A percentile compares a stretch with the other conserved stretches of the same genome.
phyloP scores from a whole-genome alignment of 106 monocot genomes.

The Apostasia shenzhenica region DNA sequence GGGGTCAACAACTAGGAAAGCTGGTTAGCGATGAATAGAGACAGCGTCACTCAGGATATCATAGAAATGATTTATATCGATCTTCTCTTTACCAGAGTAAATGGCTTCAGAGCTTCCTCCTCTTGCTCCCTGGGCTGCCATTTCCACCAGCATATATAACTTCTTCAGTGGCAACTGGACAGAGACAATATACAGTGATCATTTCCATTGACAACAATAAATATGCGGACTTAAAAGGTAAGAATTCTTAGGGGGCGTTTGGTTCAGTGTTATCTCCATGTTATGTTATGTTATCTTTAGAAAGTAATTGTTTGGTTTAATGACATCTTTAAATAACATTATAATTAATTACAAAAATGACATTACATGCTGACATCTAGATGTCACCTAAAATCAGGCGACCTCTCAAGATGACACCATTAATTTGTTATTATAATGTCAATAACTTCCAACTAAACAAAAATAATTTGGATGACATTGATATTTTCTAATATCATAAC shows the following conservation, averaged over 20 bases:
- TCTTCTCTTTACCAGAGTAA: conserved; percentile 68
- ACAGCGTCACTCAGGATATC: conserved; percentile 65
- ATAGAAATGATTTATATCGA: conserved; percentile 76
- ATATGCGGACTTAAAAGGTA: no score
- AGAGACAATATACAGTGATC: background rate
- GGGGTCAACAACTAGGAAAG: background rate
- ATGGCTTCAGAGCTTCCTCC: conserved; percentile 76
- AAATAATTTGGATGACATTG: no score
- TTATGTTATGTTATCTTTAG: no score
- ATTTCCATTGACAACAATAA: background rate
- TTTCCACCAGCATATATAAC: conserved; percentile 79
- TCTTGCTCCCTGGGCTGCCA: conserved; percentile 73
- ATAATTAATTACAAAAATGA: background rate
- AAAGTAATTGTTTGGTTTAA: background rate
- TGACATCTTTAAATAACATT: background rate
- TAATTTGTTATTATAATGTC: no score
- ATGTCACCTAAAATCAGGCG: no score
- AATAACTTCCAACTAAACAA: no score
- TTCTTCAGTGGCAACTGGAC: conserved; percentile 77
- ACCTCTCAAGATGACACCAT: no score
- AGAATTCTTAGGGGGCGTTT: no score
- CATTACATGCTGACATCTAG: no score
- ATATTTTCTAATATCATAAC: no score
- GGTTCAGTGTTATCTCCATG: no score
- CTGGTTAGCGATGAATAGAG: conserved; percentile 17